Evolutionary conservation across 805 yeast genomes (phyloP), one percentile per base, ranked within the genome.

Genomic region (Isabelozyma heimii): DNA sequence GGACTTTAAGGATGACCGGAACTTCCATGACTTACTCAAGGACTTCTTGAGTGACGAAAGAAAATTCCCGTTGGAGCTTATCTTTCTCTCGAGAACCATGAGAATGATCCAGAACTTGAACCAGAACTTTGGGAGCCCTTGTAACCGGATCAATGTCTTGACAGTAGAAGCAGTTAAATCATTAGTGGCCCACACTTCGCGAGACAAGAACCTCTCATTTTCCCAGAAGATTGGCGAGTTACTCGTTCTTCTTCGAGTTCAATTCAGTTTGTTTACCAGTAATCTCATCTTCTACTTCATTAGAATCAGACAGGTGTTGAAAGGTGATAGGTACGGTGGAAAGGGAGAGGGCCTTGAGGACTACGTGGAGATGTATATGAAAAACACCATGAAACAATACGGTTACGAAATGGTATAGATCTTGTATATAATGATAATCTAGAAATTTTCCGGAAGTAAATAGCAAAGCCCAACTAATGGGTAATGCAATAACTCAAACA

Each of bases 61-160:
- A 43, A 79, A 79, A 62, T 82, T 88, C 59, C 95, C 95, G 2
- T 65, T 83, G 51, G 83, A 82, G 42, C 63, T 87, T 47, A 72
- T 84, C 15, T 87, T 87, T 56, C 66, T 88, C 6, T 81, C 86
- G 47, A 69, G 92, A 57, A 76, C 88, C 9, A 84, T 86, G 86
- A 71, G 91, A 51, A 86, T 87, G 72, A 77, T 88, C 45, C 92
- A 87, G 61, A 83, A 83, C 20, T 65, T 85, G 53, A 87, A 88
- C 61, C 82, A 81, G 54, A 69, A 69, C 35, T 80, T 79, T 60
- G 89, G 85, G 4, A 80, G 89, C 13, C 92, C 91, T 0, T 85
- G 86, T n/a, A 87, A 87, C 61, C 73, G 94, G 49, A 67, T 87
- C 54, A 83, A 82, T 49, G 60, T 84, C 27, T 70, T 87, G 47